These are phyloP conservation scores for Coniochaeta hoffmannii DNA, from an alignment of 2,329 filamentous ascomycete species.

Conservation along the genomic window DNA sequence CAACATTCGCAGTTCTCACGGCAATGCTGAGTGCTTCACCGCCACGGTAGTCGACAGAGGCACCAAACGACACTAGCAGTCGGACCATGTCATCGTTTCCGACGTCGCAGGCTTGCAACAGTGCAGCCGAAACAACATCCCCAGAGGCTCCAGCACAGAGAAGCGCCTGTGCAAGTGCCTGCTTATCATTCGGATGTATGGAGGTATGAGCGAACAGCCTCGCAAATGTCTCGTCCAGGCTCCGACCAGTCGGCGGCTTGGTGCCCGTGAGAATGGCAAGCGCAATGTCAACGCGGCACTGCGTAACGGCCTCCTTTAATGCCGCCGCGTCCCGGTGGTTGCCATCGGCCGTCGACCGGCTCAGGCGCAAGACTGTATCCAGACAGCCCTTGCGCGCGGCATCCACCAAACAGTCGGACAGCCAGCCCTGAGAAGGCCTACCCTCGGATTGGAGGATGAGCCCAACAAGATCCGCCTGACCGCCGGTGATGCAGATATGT, in stretches of 20 bases:
- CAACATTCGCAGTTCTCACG: conserved; percentile 34
- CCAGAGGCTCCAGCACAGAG: conserved; percentile 52
- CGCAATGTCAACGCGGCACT: conserved; percentile 44
- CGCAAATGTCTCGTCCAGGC: conserved; percentile 43
- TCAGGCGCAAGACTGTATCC: conserved; percentile 41
- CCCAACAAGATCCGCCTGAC: conserved; percentile 36
- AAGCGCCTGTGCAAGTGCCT: conserved; percentile 46
- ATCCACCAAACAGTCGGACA: conserved; percentile 45
- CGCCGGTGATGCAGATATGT: conserved; percentile 38
- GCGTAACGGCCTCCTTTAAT: conserved; percentile 39
- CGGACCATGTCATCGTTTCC: conserved; percentile 47
- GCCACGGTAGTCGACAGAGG: conserved; percentile 44
- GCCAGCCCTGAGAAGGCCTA: conserved; percentile 30
- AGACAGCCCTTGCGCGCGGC: conserved; percentile 39
- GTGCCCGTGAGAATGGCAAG: conserved; percentile 47
- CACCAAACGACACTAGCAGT: conserved; percentile 45
- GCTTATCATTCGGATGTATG: conserved; percentile 39
- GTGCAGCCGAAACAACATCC: conserved; percentile 36
- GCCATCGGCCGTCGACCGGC: conserved; percentile 44
- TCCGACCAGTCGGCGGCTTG: conserved; percentile 39
- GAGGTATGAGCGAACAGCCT: conserved; percentile 36
- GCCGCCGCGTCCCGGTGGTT: conserved; percentile 44
- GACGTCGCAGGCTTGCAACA: conserved; percentile 39
- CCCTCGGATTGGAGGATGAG: conserved; percentile 43
- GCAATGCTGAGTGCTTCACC: conserved; percentile 44